These are phyloP conservation scores for Meira miltonrushii DNA, from an alignment of 1,284 basidiomycete genomes.

Conservation along the genomic window DNA sequence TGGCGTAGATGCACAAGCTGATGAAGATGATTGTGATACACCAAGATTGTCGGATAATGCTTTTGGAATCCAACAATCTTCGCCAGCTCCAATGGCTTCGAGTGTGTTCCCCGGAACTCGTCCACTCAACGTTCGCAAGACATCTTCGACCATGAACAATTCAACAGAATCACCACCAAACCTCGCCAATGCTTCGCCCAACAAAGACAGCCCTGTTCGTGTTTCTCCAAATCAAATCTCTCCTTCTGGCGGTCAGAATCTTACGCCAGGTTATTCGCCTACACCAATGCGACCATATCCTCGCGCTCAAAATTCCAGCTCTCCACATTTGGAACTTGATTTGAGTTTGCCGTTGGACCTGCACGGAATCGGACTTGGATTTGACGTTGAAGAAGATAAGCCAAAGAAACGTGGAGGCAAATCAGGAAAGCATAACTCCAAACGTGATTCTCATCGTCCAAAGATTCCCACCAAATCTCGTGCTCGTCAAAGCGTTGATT, in stretches of 20 bases:
- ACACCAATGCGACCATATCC: background rate
- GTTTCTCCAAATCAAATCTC: background rate
- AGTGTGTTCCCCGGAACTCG: background rate
- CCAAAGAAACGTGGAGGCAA: background rate
- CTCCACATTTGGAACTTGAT: constrained; percentile 12
- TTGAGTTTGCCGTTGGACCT: constrained; percentile 11
- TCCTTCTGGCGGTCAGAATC: background rate
- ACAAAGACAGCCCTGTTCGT: background rate
- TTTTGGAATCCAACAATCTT: background rate
- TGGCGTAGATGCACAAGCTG: background rate
- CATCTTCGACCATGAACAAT: background rate
- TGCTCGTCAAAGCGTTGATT: no score
- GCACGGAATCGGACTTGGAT: constrained; percentile 1
- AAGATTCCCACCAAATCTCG: no score
- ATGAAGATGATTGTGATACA: constrained; percentile 12
- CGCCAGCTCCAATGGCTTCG: background rate
- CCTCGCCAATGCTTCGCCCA: background rate
- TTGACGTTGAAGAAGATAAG: background rate
- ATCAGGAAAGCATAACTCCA: background rate
- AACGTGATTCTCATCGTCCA: no score
- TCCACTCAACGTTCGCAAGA: constrained; percentile 2
- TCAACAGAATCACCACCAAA: background rate
- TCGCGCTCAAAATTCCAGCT: constrained; percentile 4
- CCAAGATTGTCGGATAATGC: constrained; percentile 6
- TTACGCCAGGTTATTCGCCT: background rate